Percentiles rank a stretch among this genome's conserved stretches.
Evolutionary conservation across 2,329 filamentous ascomycete species (phyloP).

Genomic region (Zopfia rhizophila): DNA sequence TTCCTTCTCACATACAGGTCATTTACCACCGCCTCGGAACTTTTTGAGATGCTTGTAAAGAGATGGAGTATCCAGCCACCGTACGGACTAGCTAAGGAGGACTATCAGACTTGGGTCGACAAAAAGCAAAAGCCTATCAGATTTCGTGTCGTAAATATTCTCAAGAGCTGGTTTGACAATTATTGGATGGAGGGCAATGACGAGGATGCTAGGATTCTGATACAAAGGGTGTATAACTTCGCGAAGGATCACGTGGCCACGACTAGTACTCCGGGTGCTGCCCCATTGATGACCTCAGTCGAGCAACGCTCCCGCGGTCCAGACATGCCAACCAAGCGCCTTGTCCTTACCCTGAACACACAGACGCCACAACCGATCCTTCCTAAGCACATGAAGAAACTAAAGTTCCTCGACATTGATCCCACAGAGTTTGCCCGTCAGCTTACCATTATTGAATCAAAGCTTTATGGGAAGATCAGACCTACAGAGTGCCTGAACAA

Average conservation of each 20-base stretch:
- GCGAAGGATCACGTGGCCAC: conserved; percentile 92
- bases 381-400: conserved; percentile 99
- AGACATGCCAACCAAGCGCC: conserved; percentile 83
- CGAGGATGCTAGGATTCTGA: conserved; percentile 83
- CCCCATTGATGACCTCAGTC: conserved; percentile 83
- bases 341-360: conserved; percentile 86
- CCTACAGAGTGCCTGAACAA: conserved; percentile 97
- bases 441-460: conserved; percentile 95
- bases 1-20: conserved; percentile 97
- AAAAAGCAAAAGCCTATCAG: conserved; percentile 96
- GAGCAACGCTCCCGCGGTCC: conserved; percentile 90
- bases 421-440: conserved; percentile 96
- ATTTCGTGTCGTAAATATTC: conserved; percentile 95
- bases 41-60: conserved; percentile 92
- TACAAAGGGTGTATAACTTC: conserved; percentile 89
- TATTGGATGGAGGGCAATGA: conserved; percentile 98
- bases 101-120: conserved; percentile 89
- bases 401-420: conserved; percentile 98
- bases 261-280: conserved; percentile 90
- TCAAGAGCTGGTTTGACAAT: conserved; percentile 98
- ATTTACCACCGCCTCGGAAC: conserved; percentile 88
- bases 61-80: conserved; percentile 94
- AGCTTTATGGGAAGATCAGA: conserved; percentile 94
- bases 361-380: conserved; percentile 88
- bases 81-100: conserved; percentile 76